These are phyloP conservation scores for Pythium oligandrum DNA, from an alignment of 352 stramenopile species.

Conservation along the genomic window DNA sequence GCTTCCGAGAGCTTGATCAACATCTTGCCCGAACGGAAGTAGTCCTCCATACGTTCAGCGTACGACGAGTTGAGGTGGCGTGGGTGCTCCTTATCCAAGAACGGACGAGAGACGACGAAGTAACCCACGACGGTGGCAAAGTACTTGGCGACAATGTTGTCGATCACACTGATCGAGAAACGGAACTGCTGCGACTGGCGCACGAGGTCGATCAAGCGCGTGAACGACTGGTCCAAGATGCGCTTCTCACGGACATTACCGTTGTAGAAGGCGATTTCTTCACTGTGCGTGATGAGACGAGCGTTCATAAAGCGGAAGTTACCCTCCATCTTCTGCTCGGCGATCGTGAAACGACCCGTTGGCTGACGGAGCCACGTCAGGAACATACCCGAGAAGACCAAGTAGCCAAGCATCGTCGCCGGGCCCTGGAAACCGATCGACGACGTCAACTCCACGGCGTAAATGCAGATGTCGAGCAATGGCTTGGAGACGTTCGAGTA, in stretches of 20 bases:
- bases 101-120: conserved; percentile 68
- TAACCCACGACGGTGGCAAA: conserved; percentile 82
- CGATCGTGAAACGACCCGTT: conserved; percentile 78
- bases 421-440: conserved; percentile 75
- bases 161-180: conserved; percentile 74
- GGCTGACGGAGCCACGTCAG: conserved; percentile 45
- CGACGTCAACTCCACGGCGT: conserved; percentile 55
- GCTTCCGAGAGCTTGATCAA: conserved; percentile 82
- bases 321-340: conserved; percentile 78
- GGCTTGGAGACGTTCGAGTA: conserved; percentile 89
- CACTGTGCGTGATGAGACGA: conserved; percentile 82
- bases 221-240: conserved; percentile 73
- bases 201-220: conserved; percentile 52
- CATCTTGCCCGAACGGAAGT: conserved; percentile 85
- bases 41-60: conserved; percentile 79
- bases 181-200: conserved; percentile 81
- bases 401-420: conserved; percentile 53
- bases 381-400: conserved; percentile 39
- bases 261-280: conserved; percentile 91
- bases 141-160: conserved; percentile 88
- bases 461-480: conserved; percentile 80
- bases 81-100: conserved; percentile 52
- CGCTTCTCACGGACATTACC: conserved; percentile 81
- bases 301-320: conserved; percentile 88
- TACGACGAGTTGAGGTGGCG: conserved; percentile 57